Percentiles rank a stretch among this genome's conserved stretches.
phyloP scores from a whole-genome alignment of 495 filamentous ascomycete species.

The Neurospora sp. region DNA sequence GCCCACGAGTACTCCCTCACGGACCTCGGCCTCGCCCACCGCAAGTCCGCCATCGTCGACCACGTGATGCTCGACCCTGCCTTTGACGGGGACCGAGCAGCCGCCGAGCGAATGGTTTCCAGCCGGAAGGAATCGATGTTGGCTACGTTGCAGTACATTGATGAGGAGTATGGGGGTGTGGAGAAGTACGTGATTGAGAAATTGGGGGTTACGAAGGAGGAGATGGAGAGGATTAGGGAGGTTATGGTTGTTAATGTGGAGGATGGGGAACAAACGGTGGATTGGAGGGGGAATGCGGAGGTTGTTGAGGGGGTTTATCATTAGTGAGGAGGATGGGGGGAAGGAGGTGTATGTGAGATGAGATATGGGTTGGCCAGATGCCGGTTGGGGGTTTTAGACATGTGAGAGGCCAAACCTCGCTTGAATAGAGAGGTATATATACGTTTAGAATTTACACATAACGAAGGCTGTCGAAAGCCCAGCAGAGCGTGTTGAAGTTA shows the following conservation, averaged over 20 bases:
- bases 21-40: constrained; percentile 37
- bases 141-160: constrained; percentile 37
- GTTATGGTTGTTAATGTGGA: constrained; percentile 33
- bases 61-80: constrained; percentile 32
- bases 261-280: constrained; percentile 11
- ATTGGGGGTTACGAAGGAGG: constrained; percentile 40
- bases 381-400: no score
- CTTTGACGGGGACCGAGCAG: constrained; percentile 31
- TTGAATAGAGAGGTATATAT: neutral
- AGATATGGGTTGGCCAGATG: no score
- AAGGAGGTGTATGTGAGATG: no score
- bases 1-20: constrained; percentile 54
- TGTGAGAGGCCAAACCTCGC: no score
- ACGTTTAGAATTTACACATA: neutral
- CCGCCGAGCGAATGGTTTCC: constrained; percentile 41
- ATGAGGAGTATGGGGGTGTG: constrained; percentile 43
- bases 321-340: neutral
- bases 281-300: constrained; percentile 21
- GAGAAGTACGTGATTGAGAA: constrained; percentile 44
- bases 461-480: neutral
- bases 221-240: constrained; percentile 36
- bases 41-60: constrained; percentile 32
- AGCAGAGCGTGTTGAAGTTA: neutral
- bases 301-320: constrained; percentile 1
- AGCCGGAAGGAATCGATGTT: constrained; percentile 46